Base-by-base conservation (phyloP, 805 yeast genomes). In the Yamadazyma nakazawae region DNA sequence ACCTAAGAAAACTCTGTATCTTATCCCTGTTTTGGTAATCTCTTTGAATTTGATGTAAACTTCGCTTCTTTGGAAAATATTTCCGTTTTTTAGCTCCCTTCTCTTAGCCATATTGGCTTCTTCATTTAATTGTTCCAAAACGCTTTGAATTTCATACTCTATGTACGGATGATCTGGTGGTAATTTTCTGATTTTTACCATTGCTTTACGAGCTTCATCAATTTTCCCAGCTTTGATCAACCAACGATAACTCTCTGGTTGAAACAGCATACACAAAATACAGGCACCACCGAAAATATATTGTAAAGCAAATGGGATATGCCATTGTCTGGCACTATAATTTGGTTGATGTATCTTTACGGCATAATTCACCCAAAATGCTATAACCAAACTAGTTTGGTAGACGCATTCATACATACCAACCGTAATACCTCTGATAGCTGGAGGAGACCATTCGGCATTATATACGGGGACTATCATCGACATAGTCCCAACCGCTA, bases 161-260 rank as follows among this genome's bases (percentile, higher is more conserved):
- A 45, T 39, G 21, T 45, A 45, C 9, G 39, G 32, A 17, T 39
- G 43, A 14, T 39, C 37, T 17, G 34, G 16, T 6, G 43, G 43
- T n/a, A 45, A 35, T 14, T 17, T 45, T 54, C 70, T 72, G 47
- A 72, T 72, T 48, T 71, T 76, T 25, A 70, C 74, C 46, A 72
- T 58, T 53, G 70, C 76, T 58, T 72, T 76, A 70, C 70, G 19
- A 70, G 57, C 44, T 88, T 74, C 57, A 95, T 68, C 31, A 84
- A 67, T 53, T 71, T 75, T 12, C 82, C 60, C 53, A 86, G 69
- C 31, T 82, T 74, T 28, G 66, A 91, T 88, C 58, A 80, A 82
- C 71, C 79, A 92, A 51, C 97, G 75, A 0, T 97, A 97, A 39
- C 92, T 81, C 64, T 91, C 97, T 1, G 98, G 97, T 21, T 92